Evolutionary conservation across 2,329 filamentous ascomycete genomes (phyloP).

Genomic region (Colletotrichum filicis): DNA sequence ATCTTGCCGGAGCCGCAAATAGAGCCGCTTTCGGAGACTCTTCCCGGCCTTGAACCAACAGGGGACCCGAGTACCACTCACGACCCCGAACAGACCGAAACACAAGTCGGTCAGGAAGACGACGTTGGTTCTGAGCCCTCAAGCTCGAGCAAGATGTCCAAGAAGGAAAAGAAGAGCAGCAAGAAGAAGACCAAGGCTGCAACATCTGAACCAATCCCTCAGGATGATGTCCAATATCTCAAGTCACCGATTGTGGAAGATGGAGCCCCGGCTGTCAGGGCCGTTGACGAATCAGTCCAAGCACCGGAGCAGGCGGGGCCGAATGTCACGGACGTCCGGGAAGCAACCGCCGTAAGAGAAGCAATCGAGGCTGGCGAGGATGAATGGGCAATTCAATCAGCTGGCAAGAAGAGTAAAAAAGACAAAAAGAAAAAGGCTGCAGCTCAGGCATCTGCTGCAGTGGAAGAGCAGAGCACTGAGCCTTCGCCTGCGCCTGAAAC

Average conservation of each 20-base stretch:
- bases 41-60: constrained; percentile 17
- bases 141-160: constrained; percentile 38
- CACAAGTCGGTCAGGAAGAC: constrained; percentile 8
- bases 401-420: constrained; percentile 39
- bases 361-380: constrained; percentile 30
- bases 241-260: constrained; percentile 9
- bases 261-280: constrained; percentile 4
- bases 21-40: constrained; percentile 22
- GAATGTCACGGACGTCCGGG: neutral
- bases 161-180: constrained; percentile 39
- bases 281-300: neutral
- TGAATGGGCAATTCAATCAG: constrained; percentile 30
- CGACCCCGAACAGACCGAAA: constrained; percentile 15
- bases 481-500: neutral
- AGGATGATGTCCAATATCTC: constrained; percentile 13
- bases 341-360: constrained; percentile 7
- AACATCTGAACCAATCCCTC: constrained; percentile 1
- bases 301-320: constrained; percentile 16
- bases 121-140: constrained; percentile 28
- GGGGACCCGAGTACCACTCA: constrained; percentile 23
- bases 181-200: constrained; percentile 29
- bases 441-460: neutral
- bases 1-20: constrained; percentile 23
- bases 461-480: constrained; percentile 1
- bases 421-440: constrained; percentile 33